phyloP scores from a whole-genome alignment of 352 stramenopile species.

The Phytophthora pini region DNA sequence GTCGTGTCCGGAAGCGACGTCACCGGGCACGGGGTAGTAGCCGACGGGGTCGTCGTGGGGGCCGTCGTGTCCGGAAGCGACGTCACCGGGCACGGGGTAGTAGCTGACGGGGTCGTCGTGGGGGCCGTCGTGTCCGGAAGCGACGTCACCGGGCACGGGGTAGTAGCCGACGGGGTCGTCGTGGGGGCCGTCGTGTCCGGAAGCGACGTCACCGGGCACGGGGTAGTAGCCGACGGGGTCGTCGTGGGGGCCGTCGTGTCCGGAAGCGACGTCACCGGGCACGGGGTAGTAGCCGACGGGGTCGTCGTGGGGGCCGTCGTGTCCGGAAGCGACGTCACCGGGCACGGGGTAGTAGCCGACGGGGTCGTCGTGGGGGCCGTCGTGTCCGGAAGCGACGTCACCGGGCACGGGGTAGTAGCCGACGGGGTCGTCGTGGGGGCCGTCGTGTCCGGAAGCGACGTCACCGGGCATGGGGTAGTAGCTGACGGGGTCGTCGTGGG shows the following conservation, averaged over 20 bases:
- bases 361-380: background rate
- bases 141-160: conserved; percentile 21
- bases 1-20: conserved; percentile 14
- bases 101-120: background rate
- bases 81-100: conserved; percentile 18
- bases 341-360: conserved; percentile 6
- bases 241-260: too few relatives aligned
- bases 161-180: background rate
- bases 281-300: too few relatives aligned
- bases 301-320: background rate
- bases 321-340: conserved; percentile 11
- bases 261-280: too few relatives aligned
- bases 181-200: too few relatives aligned
- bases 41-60: background rate
- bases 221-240: too few relatives aligned
- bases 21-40: conserved; percentile 10
- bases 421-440: too few relatives aligned
- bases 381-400: too few relatives aligned
- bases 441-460: too few relatives aligned
- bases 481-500: background rate
- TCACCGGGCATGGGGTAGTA: too few relatives aligned
- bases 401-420: too few relatives aligned
- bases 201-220: too few relatives aligned
- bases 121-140: conserved; percentile 15
- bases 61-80: conserved; percentile 17